Conservation (phyloP, 805 yeast genomes). For the Nakazawaea ernobii region DNA sequence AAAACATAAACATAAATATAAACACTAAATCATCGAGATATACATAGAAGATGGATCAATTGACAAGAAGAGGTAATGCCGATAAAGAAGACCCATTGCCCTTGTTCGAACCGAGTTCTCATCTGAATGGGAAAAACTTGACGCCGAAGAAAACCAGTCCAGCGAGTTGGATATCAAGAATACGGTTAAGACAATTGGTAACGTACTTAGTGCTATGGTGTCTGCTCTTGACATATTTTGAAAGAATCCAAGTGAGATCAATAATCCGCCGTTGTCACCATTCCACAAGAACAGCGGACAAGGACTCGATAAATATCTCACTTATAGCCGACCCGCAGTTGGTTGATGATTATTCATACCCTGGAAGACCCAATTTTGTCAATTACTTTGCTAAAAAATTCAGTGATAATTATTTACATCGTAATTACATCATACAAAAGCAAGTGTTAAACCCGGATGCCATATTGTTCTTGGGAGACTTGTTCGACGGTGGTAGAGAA, state of each 20-base stretch:
- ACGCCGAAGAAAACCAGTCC: not conserved
- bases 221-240: conserved; percentile 36
- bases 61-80: conserved; percentile 3
- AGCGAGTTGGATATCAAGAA: not conserved
- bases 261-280: conserved; percentile 33
- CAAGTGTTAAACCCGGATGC: conserved; percentile 63
- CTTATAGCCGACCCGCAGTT: conserved; percentile 92
- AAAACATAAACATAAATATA: not conserved
- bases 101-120: not conserved
- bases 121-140: not conserved
- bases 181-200: conserved; percentile 6
- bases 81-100: conserved; percentile 1
- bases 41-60: conserved; percentile 1
- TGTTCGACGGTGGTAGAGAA: conserved; percentile 91
- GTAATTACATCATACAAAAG: conserved; percentile 64
- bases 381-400: conserved; percentile 53
- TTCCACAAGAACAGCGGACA: not conserved
- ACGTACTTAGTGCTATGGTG: conserved; percentile 30
- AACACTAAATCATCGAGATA: too few relatives aligned
- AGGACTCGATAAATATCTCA: conserved; percentile 9
- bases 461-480: conserved; percentile 79
- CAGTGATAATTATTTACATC: conserved; percentile 73
- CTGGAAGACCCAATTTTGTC: conserved; percentile 48
- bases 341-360: conserved; percentile 84
- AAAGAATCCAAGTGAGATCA: conserved; percentile 35